A percentile compares a stretch with the other conserved stretches of the same genome.
phyloP scores from a whole-genome alignment of 805 yeast genomes.

The Barnettozyma sp. region DNA sequence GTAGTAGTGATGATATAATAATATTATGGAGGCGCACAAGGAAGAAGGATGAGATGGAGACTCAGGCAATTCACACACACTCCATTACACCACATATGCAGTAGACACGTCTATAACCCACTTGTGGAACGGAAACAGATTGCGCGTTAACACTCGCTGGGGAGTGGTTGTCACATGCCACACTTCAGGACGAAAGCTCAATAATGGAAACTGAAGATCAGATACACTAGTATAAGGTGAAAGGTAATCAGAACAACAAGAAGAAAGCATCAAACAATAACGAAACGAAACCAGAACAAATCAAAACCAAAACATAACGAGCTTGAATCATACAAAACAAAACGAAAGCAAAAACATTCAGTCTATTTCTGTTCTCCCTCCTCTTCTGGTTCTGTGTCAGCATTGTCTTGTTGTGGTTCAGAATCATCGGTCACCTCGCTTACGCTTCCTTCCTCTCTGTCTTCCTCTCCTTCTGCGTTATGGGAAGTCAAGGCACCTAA shows the following conservation, averaged over 20 bases:
- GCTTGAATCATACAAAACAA: not conserved
- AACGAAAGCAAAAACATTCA: not conserved
- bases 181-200: too few species aligned
- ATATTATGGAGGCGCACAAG: too few species aligned
- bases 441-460: conserved; percentile 16
- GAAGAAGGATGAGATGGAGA: too few species aligned
- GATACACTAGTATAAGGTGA: too few species aligned
- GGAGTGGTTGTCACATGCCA: too few species aligned
- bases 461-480: conserved; percentile 7
- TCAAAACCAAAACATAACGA: not conserved
- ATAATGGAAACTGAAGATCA: too few species aligned
- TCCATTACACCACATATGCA: too few species aligned
- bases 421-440: conserved; percentile 18
- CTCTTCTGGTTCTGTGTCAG: conserved; percentile 17
- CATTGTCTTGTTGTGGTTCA: conserved; percentile 15
- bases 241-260: not conserved
- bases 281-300: conserved; percentile 1
- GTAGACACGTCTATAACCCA: too few species aligned
- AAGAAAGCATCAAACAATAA: conserved; percentile 1
- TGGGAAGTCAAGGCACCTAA: conserved; percentile 26
- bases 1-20: too few species aligned
- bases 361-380: conserved; percentile 7
- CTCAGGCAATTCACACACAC: too few species aligned
- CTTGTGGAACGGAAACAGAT: too few species aligned
- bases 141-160: too few species aligned